These are phyloP conservation scores for Paraphoma sp. DNA, from an alignment of 2,329 filamentous ascomycete species.

Conservation along the genomic window DNA sequence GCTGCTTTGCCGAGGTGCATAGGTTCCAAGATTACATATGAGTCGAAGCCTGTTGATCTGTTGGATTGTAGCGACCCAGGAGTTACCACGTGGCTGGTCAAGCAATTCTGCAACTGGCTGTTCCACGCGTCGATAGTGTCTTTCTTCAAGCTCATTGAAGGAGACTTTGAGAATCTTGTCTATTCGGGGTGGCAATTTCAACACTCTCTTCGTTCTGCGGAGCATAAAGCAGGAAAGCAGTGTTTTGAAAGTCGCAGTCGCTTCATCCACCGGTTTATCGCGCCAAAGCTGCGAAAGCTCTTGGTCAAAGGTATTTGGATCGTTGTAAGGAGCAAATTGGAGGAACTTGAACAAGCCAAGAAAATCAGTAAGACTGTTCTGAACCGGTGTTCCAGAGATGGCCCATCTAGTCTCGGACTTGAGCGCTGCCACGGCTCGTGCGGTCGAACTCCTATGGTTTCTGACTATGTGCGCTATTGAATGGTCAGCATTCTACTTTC, in stretches of 20 bases:
- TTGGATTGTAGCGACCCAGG: slow-evolving; percentile 42
- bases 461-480: slow-evolving; percentile 22
- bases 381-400: slow-evolving; percentile 55
- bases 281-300: slow-evolving; percentile 53
- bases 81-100: slow-evolving; percentile 32
- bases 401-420: slow-evolving; percentile 58
- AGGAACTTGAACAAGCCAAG: slow-evolving; percentile 23
- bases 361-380: slow-evolving; percentile 26
- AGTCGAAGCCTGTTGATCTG: slow-evolving; percentile 55
- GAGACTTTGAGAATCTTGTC: slow-evolving; percentile 46
- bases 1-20: not conserved
- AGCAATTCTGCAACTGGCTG: slow-evolving; percentile 1
- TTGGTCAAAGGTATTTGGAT: slow-evolving; percentile 47
- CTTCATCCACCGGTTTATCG: slow-evolving; percentile 40
- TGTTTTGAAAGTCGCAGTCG: slow-evolving; percentile 48
- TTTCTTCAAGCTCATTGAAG: slow-evolving; percentile 45
- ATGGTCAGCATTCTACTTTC: too few relatives aligned
- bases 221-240: slow-evolving; percentile 51
- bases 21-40: slow-evolving; percentile 55
- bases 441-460: slow-evolving; percentile 27
- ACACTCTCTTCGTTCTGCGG: slow-evolving; percentile 47
- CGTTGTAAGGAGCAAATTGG: slow-evolving; percentile 20
- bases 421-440: slow-evolving; percentile 44
- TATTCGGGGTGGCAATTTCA: slow-evolving; percentile 47
- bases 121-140: slow-evolving; percentile 41